Base-by-base conservation (phyloP, 192 early-diverging fungal genomes). In the Linnemannia exigua region DNA sequence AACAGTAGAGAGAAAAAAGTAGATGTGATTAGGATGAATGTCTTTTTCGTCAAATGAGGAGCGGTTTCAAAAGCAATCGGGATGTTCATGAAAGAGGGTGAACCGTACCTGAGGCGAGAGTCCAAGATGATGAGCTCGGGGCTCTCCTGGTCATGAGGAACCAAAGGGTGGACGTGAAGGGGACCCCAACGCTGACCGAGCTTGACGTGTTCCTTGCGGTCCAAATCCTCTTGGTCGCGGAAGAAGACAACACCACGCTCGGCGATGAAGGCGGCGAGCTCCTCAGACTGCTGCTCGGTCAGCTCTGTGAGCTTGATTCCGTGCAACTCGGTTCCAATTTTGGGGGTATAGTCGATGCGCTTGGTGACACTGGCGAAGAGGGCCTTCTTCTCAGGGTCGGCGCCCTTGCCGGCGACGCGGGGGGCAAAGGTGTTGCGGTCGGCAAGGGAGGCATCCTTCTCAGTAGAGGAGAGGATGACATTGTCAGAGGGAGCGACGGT, bases 171-270 rank as follows among this genome's bases (percentile, higher is more conserved):
- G 22, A 85, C 67, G 67, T 87, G 84, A 22, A 90, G 69, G 35
- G 81, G 76, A 63, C 88, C 89, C 87, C 88, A 91, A 35, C 88
- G 85, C n/a, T 72, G 44, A 14, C 91, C 92, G 16, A 95, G 77
- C 36, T 89, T 91, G 54, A 89, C 78, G 70, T 90, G 90, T 81
- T 92, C 89, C 52, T 94, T 89, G 41, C 86, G 75, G 35, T 88
- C 89, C 31, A 94, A 58, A 51, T 80, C 84, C 67, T 94, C 92
- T 84, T 95, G 94, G 67, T 94, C 88, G 12, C 93, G 87, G 81
- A 95, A 93, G 71, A 93, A 94, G 15, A 94, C 93, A 19, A 95
- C 93, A 31, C 92, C 92, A 44, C 94, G 88, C 72, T 95, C 90
- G 22, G 93, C 84, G 54, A 93, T 90, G 25, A 94, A 79, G 17